Percentiles rank a stretch among this genome's conserved stretches.
Evolutionary conservation across 441 rosid species (phyloP).

Genomic region (Viola pubescens): DNA sequence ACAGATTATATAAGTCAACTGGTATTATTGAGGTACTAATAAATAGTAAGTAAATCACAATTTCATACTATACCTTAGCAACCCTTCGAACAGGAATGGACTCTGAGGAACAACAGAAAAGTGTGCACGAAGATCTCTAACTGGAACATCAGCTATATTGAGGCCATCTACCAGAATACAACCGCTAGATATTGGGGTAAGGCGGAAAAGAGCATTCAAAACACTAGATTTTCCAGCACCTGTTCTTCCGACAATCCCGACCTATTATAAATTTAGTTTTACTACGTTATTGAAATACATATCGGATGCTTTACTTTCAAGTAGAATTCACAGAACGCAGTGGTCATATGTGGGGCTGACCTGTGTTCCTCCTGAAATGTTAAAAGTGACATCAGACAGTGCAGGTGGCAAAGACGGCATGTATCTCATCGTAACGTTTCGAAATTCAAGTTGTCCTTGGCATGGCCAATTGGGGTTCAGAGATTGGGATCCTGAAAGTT

Average conservation of each 20-base stretch:
- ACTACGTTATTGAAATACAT: conserved; percentile 1
- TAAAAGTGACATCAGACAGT: conserved; percentile 46
- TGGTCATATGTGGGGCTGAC: conserved; percentile 26
- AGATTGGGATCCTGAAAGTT: conserved; percentile 42
- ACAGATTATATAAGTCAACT: not conserved
- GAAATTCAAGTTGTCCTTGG: conserved; percentile 65
- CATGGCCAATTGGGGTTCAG: conserved; percentile 61
- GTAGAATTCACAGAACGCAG: conserved; percentile 3
- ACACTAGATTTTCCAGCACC: conserved; percentile 96
- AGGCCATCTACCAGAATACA: conserved; percentile 68
- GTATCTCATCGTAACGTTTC: conserved; percentile 74
- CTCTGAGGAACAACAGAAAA: conserved; percentile 93
- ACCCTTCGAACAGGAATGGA: conserved; percentile 87
- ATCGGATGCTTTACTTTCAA: too few relatives aligned
- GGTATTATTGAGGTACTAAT: not conserved
- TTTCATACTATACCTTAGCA: conserved; percentile 44
- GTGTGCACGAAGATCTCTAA: conserved; percentile 73
- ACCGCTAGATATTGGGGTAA: conserved; percentile 57
- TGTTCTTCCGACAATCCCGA: conserved; percentile 92
- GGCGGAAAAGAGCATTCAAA: conserved; percentile 89
- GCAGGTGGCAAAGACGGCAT: conserved; percentile 72
- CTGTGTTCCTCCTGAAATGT: conserved; percentile 63
- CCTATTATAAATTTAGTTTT: conserved; percentile 34
- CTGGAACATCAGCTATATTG: conserved; percentile 52
- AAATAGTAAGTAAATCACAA: not conserved